phyloP scores from a whole-genome alignment of 2,329 filamentous ascomycete genomes.

The Ceratocystis smalleyi region DNA sequence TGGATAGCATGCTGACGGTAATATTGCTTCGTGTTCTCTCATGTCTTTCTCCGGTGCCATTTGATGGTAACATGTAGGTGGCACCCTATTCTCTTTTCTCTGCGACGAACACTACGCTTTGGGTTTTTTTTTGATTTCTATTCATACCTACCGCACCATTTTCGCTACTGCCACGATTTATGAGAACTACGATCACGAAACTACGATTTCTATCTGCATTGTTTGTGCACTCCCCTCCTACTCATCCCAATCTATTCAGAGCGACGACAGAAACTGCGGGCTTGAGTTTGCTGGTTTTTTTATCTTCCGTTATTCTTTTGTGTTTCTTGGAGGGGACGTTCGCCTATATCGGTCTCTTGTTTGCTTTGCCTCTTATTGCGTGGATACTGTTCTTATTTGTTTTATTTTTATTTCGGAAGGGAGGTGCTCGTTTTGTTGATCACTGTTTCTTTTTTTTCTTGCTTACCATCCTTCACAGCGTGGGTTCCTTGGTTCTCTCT shows the following conservation, averaged over 20 bases:
- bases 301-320: background rate
- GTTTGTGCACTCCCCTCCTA: background rate
- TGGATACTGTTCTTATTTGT: background rate
- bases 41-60: background rate
- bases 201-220: conserved; percentile 4
- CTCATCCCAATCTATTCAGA: background rate
- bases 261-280: background rate
- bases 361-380: background rate
- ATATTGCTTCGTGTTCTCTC: background rate
- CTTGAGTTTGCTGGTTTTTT: conserved; percentile 1
- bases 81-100: background rate
- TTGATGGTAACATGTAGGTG: background rate
- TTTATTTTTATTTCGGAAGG: background rate
- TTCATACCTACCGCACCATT: background rate
- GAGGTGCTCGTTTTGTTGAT: background rate
- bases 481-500: background rate
- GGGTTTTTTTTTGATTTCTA: background rate
- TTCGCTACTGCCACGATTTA: conserved; percentile 11
- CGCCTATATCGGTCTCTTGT: background rate
- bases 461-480: background rate
- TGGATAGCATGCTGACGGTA: background rate
- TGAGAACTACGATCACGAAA: conserved; percentile 12
- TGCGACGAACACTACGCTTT: background rate
- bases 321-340: background rate
- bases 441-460: background rate